Base-by-base conservation (phyloP, 129 eudicot genomes). In the Centella asiatica region DNA sequence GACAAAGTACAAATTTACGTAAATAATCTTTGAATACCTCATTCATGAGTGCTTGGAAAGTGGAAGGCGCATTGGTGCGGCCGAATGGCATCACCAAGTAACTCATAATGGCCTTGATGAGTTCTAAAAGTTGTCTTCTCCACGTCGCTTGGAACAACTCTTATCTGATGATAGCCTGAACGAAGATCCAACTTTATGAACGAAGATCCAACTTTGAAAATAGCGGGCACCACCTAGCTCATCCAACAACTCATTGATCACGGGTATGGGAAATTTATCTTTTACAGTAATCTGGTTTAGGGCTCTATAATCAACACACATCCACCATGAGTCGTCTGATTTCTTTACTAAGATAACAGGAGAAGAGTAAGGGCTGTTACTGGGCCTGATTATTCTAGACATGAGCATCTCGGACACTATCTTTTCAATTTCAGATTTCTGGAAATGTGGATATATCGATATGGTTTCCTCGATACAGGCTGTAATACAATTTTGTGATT, bases 271-370 rank as follows among this genome's bases (percentile, higher is more conserved):
- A 18, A 55, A 28, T 10, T 31, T 55, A 0, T 55, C 60, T n/a
- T 56, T 56, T 5, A 56, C n/a, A n/a, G n/a, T n/a, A n/a, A n/a
- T n/a, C n/a, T n/a, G n/a, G n/a, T n/a, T n/a, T n/a, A n/a, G n/a
- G n/a, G n/a, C n/a, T n/a, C n/a, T n/a, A n/a, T n/a, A n/a, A n/a
- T n/a, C n/a, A n/a, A n/a, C n/a, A n/a, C n/a, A n/a, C n/a, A n/a
- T 4, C 2, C 62, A 13, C 62, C 62, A 57, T 5, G 62, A 25
- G 18, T 20, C 39, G 40, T 29, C 9, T 4, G 27, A 15, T 1
- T 60, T 60, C 23, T 60, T 60, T 13, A 60, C 65, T 17, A 34
- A 37, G 8, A n/a, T n/a, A n/a, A n/a, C n/a, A n/a, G n/a, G n/a
- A n/a, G n/a, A n/a, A n/a, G n/a, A n/a, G n/a, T n/a, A n/a, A n/a